phyloP scores from a whole-genome alignment of 257 asterid species.

The Nicotiana paniculata region DNA sequence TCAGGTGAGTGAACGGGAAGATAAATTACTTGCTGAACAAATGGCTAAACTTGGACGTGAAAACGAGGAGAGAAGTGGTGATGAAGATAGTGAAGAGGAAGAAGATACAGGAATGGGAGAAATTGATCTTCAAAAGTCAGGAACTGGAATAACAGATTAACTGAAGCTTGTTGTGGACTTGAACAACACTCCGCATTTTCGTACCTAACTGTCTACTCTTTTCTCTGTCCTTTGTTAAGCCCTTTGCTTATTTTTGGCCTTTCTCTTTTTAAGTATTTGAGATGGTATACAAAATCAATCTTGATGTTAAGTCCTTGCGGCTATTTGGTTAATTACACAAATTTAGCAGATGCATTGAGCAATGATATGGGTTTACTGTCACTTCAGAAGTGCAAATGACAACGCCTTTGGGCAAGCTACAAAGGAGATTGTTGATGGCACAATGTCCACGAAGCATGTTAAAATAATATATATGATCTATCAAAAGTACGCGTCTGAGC shows the following conservation, averaged over 20 bases:
- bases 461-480: neutral
- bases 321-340: neutral
- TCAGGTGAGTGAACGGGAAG: constrained; percentile 97
- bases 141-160: constrained; percentile 32
- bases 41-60: constrained; percentile 64
- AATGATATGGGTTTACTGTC: neutral
- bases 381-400: neutral
- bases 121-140: constrained; percentile 47
- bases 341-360: neutral
- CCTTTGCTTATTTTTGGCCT: neutral
- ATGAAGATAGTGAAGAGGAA: constrained; percentile 86
- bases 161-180: neutral
- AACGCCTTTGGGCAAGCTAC: neutral
- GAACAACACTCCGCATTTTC: neutral
- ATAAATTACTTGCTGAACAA: constrained; percentile 70
- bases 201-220: neutral
- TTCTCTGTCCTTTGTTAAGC: neutral
- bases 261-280: neutral
- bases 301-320: neutral
- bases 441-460: neutral
- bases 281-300: neutral
- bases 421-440: neutral
- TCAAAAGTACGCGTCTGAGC: no score
- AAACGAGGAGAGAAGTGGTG: constrained; percentile 85
- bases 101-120: constrained; percentile 99